Evolutionary conservation across 108 stramenopile genomes (phyloP).

Genomic region (Pseudonitzschia delicatissima): DNA sequence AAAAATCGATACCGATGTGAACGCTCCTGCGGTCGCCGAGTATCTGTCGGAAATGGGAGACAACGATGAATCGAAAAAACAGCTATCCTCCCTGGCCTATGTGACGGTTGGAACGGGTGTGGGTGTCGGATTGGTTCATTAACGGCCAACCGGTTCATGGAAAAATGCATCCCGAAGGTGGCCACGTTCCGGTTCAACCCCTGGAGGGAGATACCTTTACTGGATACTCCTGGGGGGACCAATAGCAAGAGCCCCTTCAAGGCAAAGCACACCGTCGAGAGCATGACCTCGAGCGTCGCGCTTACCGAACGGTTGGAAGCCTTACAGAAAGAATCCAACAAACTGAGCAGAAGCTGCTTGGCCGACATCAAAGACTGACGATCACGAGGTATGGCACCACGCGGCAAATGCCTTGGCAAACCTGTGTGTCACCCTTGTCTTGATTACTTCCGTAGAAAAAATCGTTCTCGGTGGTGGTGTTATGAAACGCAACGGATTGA

Average conservation of each 20-base stretch:
- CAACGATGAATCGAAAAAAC: background rate
- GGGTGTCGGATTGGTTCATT: slow-evolving; percentile 92
- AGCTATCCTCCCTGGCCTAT: slow-evolving; percentile 69
- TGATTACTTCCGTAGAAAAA: slow-evolving; percentile 77
- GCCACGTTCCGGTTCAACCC: slow-evolving; percentile 66
- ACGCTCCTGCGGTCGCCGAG: slow-evolving; percentile 96
- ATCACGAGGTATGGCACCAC: slow-evolving; percentile 85
- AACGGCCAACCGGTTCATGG: slow-evolving; percentile 87
- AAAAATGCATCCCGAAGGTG: slow-evolving; percentile 94
- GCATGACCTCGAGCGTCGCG: slow-evolving; percentile 67
- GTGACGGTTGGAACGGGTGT: slow-evolving; percentile 95
- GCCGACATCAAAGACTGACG: slow-evolving; percentile 53
- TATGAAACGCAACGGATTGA: slow-evolving; percentile 75
- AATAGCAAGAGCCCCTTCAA: slow-evolving; percentile 52
- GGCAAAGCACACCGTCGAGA: slow-evolving; percentile 73
- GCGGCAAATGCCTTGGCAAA: slow-evolving; percentile 91
- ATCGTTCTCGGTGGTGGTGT: slow-evolving; percentile 95
- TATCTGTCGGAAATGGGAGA: slow-evolving; percentile 38
- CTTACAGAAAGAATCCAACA: slow-evolving; percentile 12
- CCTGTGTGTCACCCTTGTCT: slow-evolving; percentile 80
- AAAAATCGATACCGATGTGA: slow-evolving; percentile 95
- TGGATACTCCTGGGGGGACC: slow-evolving; percentile 83
- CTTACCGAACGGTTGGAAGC: slow-evolving; percentile 61
- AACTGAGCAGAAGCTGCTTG: slow-evolving; percentile 40
- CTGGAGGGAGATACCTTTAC: slow-evolving; percentile 68